Percentiles rank a stretch among this genome's conserved stretches.
These are phyloP conservation scores for Alisma plantagoaquatica DNA, from an alignment of 106 monocot genomes.

Conservation along the genomic window DNA sequence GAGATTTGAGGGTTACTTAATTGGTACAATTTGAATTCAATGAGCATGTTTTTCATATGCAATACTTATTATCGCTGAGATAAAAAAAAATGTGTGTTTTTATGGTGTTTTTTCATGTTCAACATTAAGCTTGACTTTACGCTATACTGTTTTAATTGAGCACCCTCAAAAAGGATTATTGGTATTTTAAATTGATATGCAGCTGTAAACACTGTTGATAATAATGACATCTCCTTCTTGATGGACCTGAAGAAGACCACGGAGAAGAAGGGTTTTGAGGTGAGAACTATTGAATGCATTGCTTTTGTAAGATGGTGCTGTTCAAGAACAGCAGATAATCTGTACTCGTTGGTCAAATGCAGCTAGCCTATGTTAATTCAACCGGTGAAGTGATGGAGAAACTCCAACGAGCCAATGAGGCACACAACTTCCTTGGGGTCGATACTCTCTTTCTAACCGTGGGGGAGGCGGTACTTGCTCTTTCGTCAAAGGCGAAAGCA, in stretches of 20 bases:
- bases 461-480: slow-evolving; percentile 35
- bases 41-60: no score
- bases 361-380: slow-evolving; percentile 54
- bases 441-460: slow-evolving; percentile 51
- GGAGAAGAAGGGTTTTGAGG: slow-evolving; percentile 46
- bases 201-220: slow-evolving; percentile 63
- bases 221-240: slow-evolving; percentile 59
- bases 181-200: no score
- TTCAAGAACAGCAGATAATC: neutral
- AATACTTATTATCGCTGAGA: no score
- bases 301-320: no score
- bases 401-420: slow-evolving; percentile 43
- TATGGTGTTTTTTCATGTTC: neutral
- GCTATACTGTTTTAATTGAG: neutral
- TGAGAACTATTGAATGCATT: no score
- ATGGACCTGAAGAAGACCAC: slow-evolving; percentile 58
- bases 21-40: neutral
- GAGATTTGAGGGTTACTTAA: neutral
- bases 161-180: no score
- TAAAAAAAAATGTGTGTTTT: neutral
- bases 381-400: slow-evolving; percentile 70
- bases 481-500: slow-evolving; percentile 26
- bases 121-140: neutral
- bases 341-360: no score
- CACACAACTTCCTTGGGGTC: slow-evolving; percentile 21